These are phyloP conservation scores for Balansia obtecta DNA, from an alignment of 2,329 filamentous ascomycete species.

Conservation along the genomic window DNA sequence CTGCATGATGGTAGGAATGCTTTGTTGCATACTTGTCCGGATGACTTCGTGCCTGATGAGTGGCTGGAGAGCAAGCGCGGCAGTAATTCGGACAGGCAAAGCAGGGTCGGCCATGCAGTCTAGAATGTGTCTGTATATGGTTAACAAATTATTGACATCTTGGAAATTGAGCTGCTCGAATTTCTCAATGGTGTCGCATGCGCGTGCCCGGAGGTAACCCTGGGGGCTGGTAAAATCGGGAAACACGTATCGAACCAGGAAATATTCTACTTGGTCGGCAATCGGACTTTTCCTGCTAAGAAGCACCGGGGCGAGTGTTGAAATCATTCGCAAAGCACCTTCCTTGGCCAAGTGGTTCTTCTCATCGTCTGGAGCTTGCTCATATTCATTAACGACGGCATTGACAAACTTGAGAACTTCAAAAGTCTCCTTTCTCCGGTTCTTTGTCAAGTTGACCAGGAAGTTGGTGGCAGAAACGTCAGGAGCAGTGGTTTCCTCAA, in stretches of 20 bases:
- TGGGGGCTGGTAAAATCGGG: constrained; percentile 90
- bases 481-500: constrained; percentile 89
- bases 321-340: constrained; percentile 93
- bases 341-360: constrained; percentile 96
- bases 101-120: constrained; percentile 94
- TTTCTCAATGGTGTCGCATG: constrained; percentile 95
- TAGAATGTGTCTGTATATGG: constrained; percentile 92
- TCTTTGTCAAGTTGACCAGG: constrained; percentile 86
- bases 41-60: constrained; percentile 93
- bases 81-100: constrained; percentile 86
- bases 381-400: constrained; percentile 85
- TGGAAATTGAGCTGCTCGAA: constrained; percentile 97
- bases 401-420: constrained; percentile 93
- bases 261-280: constrained; percentile 94
- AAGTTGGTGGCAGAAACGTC: constrained; percentile 96
- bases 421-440: constrained; percentile 89
- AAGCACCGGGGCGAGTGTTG: constrained; percentile 84
- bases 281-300: constrained; percentile 97
- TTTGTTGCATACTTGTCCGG: constrained; percentile 88
- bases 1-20: constrained; percentile 98
- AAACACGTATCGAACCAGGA: constrained; percentile 96
- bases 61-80: constrained; percentile 84
- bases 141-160: constrained; percentile 86
- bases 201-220: constrained; percentile 84
- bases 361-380: constrained; percentile 68